phyloP scores from a whole-genome alignment of 75 land plant species.

The Pinus tabuliformis region DNA sequence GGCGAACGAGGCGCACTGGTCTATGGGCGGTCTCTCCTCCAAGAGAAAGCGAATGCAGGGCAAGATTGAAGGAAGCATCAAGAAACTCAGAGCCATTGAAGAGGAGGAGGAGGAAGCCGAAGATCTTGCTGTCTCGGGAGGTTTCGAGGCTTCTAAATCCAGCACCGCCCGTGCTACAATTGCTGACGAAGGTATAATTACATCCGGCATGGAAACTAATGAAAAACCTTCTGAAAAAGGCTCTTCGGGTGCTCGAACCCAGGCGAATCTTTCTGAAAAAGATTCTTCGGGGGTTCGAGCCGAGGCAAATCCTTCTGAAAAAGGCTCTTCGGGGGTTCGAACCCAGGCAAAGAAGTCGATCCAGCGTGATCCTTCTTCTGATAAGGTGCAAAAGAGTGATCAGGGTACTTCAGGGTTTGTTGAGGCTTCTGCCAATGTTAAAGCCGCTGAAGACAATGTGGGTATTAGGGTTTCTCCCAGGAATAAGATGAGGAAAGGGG shows the following conservation, averaged over 20 bases:
- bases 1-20: conserved; percentile 89
- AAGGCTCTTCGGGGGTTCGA: background rate
- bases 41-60: conserved; percentile 73
- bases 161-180: background rate
- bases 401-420: background rate
- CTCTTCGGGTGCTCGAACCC: background rate
- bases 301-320: background rate
- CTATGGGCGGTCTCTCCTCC: conserved; percentile 81
- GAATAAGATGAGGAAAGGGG: background rate
- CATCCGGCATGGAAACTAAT: background rate
- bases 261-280: background rate
- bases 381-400: background rate
- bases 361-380: background rate
- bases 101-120: conserved; percentile 23
- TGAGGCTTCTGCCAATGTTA: no score
- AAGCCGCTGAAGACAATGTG: background rate
- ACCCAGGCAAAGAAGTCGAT: background rate
- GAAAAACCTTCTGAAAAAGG: background rate
- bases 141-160: background rate
- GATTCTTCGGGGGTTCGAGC: background rate
- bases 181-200: background rate
- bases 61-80: conserved; percentile 74
- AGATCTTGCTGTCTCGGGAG: background rate
- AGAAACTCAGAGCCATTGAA: conserved; percentile 38
- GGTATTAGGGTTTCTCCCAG: background rate